Base-by-base conservation (phyloP, 306 rosid species). In the Casuarina glauca region DNA sequence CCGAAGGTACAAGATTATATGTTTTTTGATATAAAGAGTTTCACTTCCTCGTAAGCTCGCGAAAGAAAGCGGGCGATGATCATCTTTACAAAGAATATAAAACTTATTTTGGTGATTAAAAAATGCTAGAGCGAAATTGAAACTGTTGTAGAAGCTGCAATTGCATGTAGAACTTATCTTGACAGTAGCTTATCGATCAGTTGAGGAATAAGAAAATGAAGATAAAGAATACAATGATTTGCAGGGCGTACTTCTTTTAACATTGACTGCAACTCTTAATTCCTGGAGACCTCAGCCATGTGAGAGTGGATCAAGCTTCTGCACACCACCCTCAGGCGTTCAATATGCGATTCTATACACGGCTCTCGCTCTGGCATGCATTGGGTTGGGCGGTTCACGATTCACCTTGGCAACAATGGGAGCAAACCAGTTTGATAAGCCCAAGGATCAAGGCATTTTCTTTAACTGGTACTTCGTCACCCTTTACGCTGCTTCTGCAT, bases 391-490 rank as follows among this genome's bases (percentile, higher is more conserved):
- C 4, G 79, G 74, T 10, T 32, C 80, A 3, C 69, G 82, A 64
- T 82, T 72, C 58, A 67, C 76, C 2, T 20, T 73, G 19, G 77
- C 80, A 35, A 70, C 80, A n/a, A 74, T 69, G 70, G 73, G 69
- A 8, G 80, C 86, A 69, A 70, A 60, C 32, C 86, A 82, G 39
- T 78, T 48, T 19, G 82, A 73, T 8, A 74, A 69, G 12, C 69
- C 42, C 0, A 36, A 74, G 19, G 44, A 69, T 51, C 73, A 69
- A 12, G 79, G 51, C 3, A 20, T 43, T 69, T 83, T 82, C 70
- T 83, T 78, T 58, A 83, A 83, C 77, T 70, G 83, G 78, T 83
- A 35, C 41, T 62, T 78, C 63, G 35, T 78, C 54, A 45, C 54
- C 12, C 0, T 74, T 16, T 74, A 69, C 20, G 26, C 53, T 1